phyloP scores from a whole-genome alignment of 169 alveolate species.

The Plasmodium cynomolgi region DNA sequence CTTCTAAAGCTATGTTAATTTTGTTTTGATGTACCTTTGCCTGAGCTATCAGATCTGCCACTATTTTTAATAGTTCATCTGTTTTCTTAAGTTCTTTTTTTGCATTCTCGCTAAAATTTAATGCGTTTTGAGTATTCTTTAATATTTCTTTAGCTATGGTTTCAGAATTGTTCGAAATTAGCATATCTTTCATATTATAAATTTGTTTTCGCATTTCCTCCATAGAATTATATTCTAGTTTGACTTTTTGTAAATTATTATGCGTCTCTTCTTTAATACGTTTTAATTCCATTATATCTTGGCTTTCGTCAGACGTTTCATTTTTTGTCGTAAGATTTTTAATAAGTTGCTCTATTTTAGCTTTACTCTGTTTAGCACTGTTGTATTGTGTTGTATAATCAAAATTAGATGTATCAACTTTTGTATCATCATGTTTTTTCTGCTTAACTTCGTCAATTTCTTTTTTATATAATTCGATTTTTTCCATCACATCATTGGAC shows the following conservation, averaged over 20 bases:
- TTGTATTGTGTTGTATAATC: background rate
- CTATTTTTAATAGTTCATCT: background rate
- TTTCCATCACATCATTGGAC: background rate
- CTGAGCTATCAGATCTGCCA: background rate
- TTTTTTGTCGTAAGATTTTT: background rate
- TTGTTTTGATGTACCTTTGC: background rate
- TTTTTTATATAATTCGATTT: background rate
- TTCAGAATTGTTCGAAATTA: background rate
- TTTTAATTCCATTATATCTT: background rate
- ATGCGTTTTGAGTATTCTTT: background rate
- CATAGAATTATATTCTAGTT: background rate
- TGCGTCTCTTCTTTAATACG: background rate
- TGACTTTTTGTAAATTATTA: background rate
- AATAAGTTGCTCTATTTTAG: background rate
- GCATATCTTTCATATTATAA: background rate
- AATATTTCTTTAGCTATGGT: background rate
- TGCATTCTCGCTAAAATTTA: background rate
- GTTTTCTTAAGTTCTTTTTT: background rate
- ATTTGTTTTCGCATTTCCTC: background rate
- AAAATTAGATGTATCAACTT: background rate
- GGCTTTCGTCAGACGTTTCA: background rate
- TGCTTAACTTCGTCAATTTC: background rate
- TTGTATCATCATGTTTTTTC: background rate
- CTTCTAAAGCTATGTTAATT: background rate
- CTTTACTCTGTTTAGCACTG: background rate